Percentiles rank a stretch among this genome's conserved stretches.
These are phyloP conservation scores for Mycena sanguinolenta DNA, from an alignment of 768 basidiomycete species.

Conservation along the genomic window DNA sequence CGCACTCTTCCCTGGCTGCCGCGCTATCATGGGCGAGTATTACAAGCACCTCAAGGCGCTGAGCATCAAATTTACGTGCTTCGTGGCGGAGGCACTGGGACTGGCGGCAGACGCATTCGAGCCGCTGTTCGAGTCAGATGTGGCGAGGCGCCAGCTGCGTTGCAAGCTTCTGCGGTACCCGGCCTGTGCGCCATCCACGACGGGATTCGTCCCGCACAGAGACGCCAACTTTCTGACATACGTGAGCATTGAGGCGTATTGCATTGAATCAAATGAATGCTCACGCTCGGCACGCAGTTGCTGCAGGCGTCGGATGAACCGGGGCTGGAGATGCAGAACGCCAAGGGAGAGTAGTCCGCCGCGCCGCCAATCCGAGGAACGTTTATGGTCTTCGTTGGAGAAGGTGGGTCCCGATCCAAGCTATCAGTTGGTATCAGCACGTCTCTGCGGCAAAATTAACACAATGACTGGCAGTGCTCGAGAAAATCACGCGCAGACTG, in stretches of 20 bases:
- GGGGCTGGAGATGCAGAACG: slow-evolving; percentile 26
- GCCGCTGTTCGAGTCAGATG: slow-evolving; percentile 26
- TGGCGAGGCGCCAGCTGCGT: slow-evolving; percentile 31
- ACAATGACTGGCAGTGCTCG: slow-evolving; percentile 16
- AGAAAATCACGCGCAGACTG: slow-evolving; percentile 27
- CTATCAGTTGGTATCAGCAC: too few relatives aligned
- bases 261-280: not conserved
- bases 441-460: not conserved
- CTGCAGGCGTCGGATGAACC: slow-evolving; percentile 28
- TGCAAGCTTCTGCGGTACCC: slow-evolving; percentile 38
- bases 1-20: slow-evolving; percentile 28
- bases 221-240: slow-evolving; percentile 36
- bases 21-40: slow-evolving; percentile 28
- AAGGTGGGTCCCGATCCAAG: slow-evolving; percentile 10
- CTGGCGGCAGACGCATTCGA: slow-evolving; percentile 31
- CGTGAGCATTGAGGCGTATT: slow-evolving; percentile 11
- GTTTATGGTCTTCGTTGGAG: slow-evolving; percentile 28
- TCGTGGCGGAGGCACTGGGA: slow-evolving; percentile 34
- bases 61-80: slow-evolving; percentile 26
- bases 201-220: slow-evolving; percentile 29
- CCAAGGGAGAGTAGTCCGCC: slow-evolving; percentile 24
- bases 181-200: slow-evolving; percentile 19
- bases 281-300: slow-evolving; percentile 19
- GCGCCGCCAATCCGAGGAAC: slow-evolving; percentile 33
- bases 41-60: slow-evolving; percentile 27